A percentile compares a stretch with the other conserved stretches of the same genome.
Evolutionary conservation across 805 yeast genomes (phyloP).

Genomic region (Ogataea wickerhamii): DNA sequence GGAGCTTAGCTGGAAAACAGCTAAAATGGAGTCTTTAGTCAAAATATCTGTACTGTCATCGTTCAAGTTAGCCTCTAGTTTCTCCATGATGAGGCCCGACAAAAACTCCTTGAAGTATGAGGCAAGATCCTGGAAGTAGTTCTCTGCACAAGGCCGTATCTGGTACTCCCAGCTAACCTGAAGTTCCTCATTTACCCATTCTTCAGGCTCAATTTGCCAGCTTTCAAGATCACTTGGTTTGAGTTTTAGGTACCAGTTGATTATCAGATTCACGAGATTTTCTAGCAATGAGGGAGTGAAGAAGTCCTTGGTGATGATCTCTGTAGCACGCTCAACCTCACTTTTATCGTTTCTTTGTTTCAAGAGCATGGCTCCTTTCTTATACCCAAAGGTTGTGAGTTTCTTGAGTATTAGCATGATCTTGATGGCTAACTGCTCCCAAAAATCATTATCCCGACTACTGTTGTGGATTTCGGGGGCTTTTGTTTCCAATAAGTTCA

Average conservation of each 20-base stretch:
- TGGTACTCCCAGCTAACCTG: slow-evolving; percentile 78
- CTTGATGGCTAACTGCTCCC: slow-evolving; percentile 72
- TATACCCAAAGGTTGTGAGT: slow-evolving; percentile 57
- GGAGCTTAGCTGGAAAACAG: slow-evolving; percentile 79
- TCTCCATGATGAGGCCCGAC: slow-evolving; percentile 52
- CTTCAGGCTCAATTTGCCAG: slow-evolving; percentile 89
- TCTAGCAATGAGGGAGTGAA: slow-evolving; percentile 56
- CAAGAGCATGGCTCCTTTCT: slow-evolving; percentile 61
- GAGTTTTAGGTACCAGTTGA: slow-evolving; percentile 69
- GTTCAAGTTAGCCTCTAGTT: slow-evolving; percentile 45
- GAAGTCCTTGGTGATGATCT: slow-evolving; percentile 47
- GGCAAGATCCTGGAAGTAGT: slow-evolving; percentile 73
- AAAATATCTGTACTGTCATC: slow-evolving; percentile 43
- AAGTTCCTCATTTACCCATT: slow-evolving; percentile 83
- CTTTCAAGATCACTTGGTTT: slow-evolving; percentile 73
- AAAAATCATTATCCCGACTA: slow-evolving; percentile 56
- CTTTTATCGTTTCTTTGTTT: slow-evolving; percentile 61
- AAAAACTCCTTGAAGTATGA: slow-evolving; percentile 56
- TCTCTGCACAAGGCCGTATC: slow-evolving; percentile 82
- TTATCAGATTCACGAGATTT: slow-evolving; percentile 61
- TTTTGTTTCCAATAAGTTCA: slow-evolving; percentile 58
- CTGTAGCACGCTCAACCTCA: slow-evolving; percentile 58
- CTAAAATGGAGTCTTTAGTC: slow-evolving; percentile 72
- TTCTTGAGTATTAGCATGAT: slow-evolving; percentile 62
- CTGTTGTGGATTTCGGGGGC: slow-evolving; percentile 63